A percentile compares a stretch with the other conserved stretches of the same genome.
Evolutionary conservation across 495 filamentous ascomycete genomes (phyloP).

Genomic region (Xanthoparmelia taractica): DNA sequence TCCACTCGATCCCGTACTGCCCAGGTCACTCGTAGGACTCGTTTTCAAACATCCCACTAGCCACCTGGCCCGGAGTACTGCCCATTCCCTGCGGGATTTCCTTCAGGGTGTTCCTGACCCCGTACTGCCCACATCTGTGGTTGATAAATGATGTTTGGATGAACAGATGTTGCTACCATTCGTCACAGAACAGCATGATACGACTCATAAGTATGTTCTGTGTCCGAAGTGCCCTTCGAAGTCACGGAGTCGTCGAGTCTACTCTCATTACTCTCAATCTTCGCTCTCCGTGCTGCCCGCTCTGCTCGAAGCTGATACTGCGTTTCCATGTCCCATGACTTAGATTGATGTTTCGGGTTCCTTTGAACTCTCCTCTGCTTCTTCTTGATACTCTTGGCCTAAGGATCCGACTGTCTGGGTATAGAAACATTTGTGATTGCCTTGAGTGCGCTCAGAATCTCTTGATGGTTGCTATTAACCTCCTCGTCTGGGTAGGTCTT

Average conservation of each 20-base stretch:
- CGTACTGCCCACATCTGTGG: no score
- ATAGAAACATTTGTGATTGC: background rate
- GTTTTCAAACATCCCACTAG: no score
- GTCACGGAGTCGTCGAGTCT: constrained; percentile 2
- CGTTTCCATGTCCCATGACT: background rate
- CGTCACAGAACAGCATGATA: background rate
- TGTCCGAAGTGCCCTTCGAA: background rate
- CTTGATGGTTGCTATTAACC: constrained; percentile 7
- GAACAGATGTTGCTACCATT: background rate
- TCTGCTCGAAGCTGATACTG: background rate
- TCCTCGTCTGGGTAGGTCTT: background rate
- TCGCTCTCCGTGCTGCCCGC: background rate
- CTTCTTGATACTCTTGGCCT: constrained; percentile 1
- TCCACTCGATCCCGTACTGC: no score
- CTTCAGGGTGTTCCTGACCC: no score
- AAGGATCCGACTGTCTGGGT: background rate
- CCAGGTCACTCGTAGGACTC: no score
- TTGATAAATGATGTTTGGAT: no score
- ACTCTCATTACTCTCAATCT: background rate
- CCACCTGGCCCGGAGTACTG: no score
- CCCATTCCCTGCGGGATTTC: no score
- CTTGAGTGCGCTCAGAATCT: background rate
- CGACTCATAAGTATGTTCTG: background rate
- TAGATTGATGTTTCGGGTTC: background rate
- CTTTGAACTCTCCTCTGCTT: background rate